Percentiles rank a stretch among this genome's conserved stretches.
Conservation (phyloP, 805 yeast species). For the Kodamaea leandrae region DNA sequence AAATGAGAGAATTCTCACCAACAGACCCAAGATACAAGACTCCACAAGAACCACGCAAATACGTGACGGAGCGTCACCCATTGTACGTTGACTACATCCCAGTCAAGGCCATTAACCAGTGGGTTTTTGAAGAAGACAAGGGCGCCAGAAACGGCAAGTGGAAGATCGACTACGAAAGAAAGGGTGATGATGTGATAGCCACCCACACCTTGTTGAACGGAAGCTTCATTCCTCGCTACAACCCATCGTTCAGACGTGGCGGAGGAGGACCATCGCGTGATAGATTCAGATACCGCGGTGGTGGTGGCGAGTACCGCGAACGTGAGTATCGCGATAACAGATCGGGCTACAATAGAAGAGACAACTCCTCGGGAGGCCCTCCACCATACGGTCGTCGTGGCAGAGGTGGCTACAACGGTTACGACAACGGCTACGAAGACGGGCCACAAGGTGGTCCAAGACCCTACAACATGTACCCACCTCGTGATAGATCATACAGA, state of each 20-base stretch:
- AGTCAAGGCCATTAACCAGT: constrained; percentile 42
- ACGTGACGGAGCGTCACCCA: constrained; percentile 19
- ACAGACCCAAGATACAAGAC: constrained; percentile 14
- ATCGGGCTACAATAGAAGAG: constrained; percentile 6
- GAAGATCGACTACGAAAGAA: constrained; percentile 37
- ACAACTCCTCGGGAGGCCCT: constrained; percentile 5
- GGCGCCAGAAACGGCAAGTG: constrained; percentile 47
- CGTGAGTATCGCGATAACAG: constrained; percentile 6
- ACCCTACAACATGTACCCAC: constrained; percentile 14
- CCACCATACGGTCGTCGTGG: constrained; percentile 10
- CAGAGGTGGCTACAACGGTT: constrained; percentile 7
- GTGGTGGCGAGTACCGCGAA: constrained; percentile 9
- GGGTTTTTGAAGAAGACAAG: constrained; percentile 46
- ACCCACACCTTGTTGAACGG: constrained; percentile 31
- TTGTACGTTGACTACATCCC: constrained; percentile 45
- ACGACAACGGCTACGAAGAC: constrained; percentile 7
- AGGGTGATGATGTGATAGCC: constrained; percentile 32
- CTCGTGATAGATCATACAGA: constrained; percentile 8
- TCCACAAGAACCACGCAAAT: constrained; percentile 20
- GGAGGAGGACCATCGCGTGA: constrained; percentile 12
- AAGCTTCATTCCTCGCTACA: constrained; percentile 15
- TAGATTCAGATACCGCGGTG: constrained; percentile 9
- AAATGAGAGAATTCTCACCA: constrained; percentile 11
- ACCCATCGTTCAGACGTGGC: constrained; percentile 10
- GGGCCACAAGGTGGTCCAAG: constrained; percentile 12